phyloP scores from a whole-genome alignment of 1,139 yeast species.

The Yarrowia galli region DNA sequence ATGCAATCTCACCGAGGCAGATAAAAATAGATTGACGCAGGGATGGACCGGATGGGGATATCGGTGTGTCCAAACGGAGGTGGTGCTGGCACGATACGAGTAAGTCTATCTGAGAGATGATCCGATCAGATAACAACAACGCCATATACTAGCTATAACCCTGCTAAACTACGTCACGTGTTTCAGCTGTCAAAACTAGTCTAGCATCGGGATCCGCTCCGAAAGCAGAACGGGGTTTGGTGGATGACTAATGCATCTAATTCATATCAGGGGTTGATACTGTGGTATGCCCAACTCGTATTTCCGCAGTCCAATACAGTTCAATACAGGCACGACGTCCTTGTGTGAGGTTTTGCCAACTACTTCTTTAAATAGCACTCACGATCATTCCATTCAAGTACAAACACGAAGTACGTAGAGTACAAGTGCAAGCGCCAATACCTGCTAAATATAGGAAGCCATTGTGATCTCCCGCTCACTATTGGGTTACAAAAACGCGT shows the following conservation, averaged over 20 bases:
- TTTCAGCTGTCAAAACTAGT: neutral
- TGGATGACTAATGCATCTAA: too few relatives aligned
- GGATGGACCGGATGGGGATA: neutral
- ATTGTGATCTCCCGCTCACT: too few relatives aligned
- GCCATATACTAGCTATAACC: too few relatives aligned
- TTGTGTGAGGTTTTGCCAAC: neutral
- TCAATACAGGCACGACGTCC: neutral
- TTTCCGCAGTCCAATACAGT: neutral
- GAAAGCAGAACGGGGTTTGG: too few relatives aligned
- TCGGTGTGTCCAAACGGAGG: too few relatives aligned
- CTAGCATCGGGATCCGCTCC: neutral
- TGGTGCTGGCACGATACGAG: too few relatives aligned
- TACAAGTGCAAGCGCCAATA: neutral
- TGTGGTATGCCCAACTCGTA: neutral
- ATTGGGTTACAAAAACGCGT: too few relatives aligned
- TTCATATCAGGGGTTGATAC: too few relatives aligned
- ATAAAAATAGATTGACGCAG: constrained; percentile 5
- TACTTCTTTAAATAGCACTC: neutral
- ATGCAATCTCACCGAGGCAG: neutral
- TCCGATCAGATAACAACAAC: neutral
- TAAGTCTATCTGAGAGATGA: neutral
- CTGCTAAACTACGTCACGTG: neutral
- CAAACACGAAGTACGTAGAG: neutral
- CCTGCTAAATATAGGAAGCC: neutral
- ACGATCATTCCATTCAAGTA: neutral